Conservation (phyloP, 2,329 filamentous ascomycete species). For the Hypoxylon sp. region DNA sequence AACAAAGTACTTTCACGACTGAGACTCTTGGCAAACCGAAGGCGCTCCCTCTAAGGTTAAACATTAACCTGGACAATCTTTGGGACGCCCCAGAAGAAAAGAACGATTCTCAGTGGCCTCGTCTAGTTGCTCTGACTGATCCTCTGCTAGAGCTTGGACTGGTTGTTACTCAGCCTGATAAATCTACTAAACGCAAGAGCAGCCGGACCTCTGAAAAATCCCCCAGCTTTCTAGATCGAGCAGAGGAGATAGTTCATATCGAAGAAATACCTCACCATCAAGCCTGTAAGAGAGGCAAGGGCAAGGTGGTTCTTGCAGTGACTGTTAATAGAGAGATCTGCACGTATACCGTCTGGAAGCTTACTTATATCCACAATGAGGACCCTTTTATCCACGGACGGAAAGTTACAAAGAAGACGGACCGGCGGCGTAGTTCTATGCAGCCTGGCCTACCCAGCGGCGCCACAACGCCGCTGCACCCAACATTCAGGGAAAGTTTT, state of each 20-base stretch:
- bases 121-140: conserved; percentile 87
- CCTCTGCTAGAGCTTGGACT: conserved; percentile 89
- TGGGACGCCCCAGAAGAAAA: conserved; percentile 70
- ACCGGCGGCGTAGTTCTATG: conserved; percentile 74
- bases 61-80: conserved; percentile 69
- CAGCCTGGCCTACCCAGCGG: conserved; percentile 79
- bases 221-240: conserved; percentile 75
- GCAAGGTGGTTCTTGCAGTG: conserved; percentile 79
- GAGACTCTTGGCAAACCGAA: conserved; percentile 71
- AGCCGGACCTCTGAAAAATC: conserved; percentile 61
- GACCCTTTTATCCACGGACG: conserved; percentile 66
- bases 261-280: conserved; percentile 75
- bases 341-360: conserved; percentile 87
- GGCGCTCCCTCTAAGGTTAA: conserved; percentile 66
- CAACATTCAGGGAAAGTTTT: conserved; percentile 83
- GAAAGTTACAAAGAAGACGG: conserved; percentile 63
- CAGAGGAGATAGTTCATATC: conserved; percentile 88
- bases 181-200: conserved; percentile 54
- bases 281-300: conserved; percentile 54
- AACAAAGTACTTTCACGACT: conserved; percentile 69
- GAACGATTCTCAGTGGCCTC: conserved; percentile 75
- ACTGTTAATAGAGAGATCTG: conserved; percentile 84
- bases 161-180: conserved; percentile 75
- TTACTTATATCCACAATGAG: conserved; percentile 81
- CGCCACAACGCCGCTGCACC: conserved; percentile 80